A percentile compares a stretch with the other conserved stretches of the same genome.
phyloP scores from a whole-genome alignment of 768 basidiomycete genomes.

The Suillus cothurnatus region DNA sequence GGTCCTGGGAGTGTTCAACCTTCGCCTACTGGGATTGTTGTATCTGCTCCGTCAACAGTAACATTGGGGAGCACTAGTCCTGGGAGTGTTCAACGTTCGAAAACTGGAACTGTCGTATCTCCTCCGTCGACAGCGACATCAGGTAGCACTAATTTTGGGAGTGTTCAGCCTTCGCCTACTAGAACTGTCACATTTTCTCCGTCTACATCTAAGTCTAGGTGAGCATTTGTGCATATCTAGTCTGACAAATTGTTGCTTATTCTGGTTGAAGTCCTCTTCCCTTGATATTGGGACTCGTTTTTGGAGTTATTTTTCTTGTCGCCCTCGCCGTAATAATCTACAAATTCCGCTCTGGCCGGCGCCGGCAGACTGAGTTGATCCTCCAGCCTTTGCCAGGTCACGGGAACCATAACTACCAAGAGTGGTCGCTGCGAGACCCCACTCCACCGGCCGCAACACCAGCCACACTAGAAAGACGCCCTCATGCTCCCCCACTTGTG shows the following conservation, averaged over 20 bases:
- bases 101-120: conserved; percentile 4
- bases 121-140: conserved; percentile 6
- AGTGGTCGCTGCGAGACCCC: conserved; percentile 7
- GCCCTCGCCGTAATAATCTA: conserved; percentile 13
- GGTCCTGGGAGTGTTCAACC: conserved; percentile 1
- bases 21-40: conserved; percentile 8
- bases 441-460: neutral
- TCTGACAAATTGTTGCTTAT: conserved; percentile 7
- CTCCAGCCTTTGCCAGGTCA: neutral
- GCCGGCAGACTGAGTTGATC: neutral
- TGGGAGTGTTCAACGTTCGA: conserved; percentile 2
- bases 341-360: conserved; percentile 7
- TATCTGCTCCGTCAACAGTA: conserved; percentile 1
- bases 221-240: neutral
- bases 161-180: conserved; percentile 11
- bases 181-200: neutral
- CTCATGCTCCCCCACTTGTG: conserved; percentile 2
- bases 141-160: conserved; percentile 4
- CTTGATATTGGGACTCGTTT: conserved; percentile 15
- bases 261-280: conserved; percentile 11
- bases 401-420: neutral
- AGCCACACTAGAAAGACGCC: conserved; percentile 2
- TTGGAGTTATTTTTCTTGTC: conserved; percentile 13
- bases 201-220: conserved; percentile 13
- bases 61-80: conserved; percentile 5